Conservation (phyloP, 768 basidiomycete species). For the Pleurotus platypus region DNA sequence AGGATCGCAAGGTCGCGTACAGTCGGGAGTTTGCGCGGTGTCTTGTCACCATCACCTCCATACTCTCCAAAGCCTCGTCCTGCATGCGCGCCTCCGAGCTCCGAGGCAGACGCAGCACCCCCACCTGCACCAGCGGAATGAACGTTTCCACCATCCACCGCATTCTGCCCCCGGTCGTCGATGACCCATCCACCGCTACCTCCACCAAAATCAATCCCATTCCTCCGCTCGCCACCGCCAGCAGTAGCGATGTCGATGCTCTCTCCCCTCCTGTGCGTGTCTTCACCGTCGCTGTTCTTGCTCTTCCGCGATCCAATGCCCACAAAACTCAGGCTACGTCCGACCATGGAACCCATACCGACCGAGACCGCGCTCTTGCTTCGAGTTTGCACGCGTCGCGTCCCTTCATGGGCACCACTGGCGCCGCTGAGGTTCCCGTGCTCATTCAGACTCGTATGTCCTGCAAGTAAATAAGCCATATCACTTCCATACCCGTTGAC, state of each 20-base stretch:
- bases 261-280: too few relatives aligned
- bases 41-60: neutral
- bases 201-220: too few relatives aligned
- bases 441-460: neutral
- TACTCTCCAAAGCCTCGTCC: neutral
- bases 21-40: conserved; percentile 12
- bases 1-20: conserved; percentile 65
- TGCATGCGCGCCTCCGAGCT: neutral
- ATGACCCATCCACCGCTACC: too few relatives aligned
- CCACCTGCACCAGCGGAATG: too few relatives aligned
- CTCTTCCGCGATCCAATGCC: neutral
- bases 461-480: neutral
- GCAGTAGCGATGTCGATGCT: too few relatives aligned
- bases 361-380: neutral
- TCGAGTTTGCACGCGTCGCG: neutral
- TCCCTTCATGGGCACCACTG: neutral
- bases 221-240: too few relatives aligned
- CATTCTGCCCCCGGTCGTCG: too few relatives aligned
- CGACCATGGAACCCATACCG: neutral
- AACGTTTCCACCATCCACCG: too few relatives aligned
- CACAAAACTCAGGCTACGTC: neutral
- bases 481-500: neutral
- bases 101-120: too few relatives aligned
- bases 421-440: neutral
- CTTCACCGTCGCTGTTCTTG: neutral